phyloP scores from a whole-genome alignment of 805 yeast species.

The Schizosaccharomyces osmophilus region DNA sequence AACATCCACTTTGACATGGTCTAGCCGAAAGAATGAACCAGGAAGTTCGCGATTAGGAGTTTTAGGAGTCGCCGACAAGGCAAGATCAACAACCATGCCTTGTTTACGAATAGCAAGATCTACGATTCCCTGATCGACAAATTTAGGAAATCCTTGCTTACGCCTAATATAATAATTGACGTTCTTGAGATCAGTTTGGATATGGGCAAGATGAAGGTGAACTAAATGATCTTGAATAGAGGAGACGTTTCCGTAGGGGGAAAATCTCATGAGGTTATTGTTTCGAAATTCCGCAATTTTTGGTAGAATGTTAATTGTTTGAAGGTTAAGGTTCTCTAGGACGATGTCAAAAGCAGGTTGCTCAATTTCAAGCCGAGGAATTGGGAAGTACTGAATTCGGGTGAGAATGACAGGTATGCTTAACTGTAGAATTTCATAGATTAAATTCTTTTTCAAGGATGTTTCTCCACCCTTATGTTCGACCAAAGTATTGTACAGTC shows the following conservation, averaged over 20 bases:
- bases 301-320: background rate
- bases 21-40: slow-evolving; percentile 6
- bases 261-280: background rate
- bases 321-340: background rate
- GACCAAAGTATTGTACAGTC: background rate
- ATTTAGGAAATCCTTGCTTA: background rate
- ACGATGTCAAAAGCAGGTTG: background rate
- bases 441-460: background rate
- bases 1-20: slow-evolving; percentile 6
- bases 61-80: background rate
- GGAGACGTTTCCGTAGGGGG: background rate
- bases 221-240: background rate
- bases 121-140: background rate
- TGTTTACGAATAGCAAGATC: background rate
- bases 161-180: slow-evolving; percentile 1
- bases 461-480: background rate
- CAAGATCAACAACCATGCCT: background rate
- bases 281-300: background rate
- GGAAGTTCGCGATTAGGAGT: background rate
- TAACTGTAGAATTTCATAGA: background rate
- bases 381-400: background rate
- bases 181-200: background rate
- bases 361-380: background rate
- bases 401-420: background rate
- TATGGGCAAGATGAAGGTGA: background rate